A percentile compares a stretch with the other conserved stretches of the same genome.
phyloP scores from a whole-genome alignment of 352 stramenopile species.

The Phytophthora pinifolia region DNA sequence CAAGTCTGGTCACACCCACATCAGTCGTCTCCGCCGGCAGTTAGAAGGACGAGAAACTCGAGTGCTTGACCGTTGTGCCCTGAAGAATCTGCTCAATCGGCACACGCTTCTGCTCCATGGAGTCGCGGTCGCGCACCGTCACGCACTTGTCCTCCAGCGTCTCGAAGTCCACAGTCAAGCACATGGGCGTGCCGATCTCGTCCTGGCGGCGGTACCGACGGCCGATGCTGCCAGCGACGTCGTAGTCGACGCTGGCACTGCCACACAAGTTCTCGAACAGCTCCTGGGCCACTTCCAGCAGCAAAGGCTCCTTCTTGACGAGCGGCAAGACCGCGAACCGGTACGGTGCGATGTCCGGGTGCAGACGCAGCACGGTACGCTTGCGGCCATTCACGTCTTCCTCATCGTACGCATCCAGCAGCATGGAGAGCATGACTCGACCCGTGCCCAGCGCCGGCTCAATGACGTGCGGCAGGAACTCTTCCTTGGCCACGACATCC shows the following conservation, averaged over 20 bases:
- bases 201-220: constrained; percentile 95
- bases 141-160: constrained; percentile 95
- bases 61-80: constrained; percentile 31
- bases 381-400: constrained; percentile 89
- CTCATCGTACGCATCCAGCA: constrained; percentile 95
- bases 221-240: constrained; percentile 88
- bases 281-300: constrained; percentile 85
- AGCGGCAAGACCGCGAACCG: constrained; percentile 92
- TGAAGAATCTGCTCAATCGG: constrained; percentile 88
- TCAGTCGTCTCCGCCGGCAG: constrained; percentile 2
- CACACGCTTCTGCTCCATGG: constrained; percentile 95
- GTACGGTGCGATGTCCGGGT: constrained; percentile 94
- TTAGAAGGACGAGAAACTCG: constrained; percentile 50
- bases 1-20: constrained; percentile 9
- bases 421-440: constrained; percentile 92
- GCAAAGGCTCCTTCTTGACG: constrained; percentile 94
- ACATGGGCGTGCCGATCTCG: constrained; percentile 97
- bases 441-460: constrained; percentile 91
- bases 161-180: constrained; percentile 98
- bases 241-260: constrained; percentile 91
- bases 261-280: constrained; percentile 91
- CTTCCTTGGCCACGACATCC: constrained; percentile 62
- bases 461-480: constrained; percentile 96
- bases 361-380: constrained; percentile 90
- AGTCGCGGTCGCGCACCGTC: constrained; percentile 96